phyloP scores from a whole-genome alignment of 2,329 filamentous ascomycete genomes.

The Aspergillus pseudoterreus region DNA sequence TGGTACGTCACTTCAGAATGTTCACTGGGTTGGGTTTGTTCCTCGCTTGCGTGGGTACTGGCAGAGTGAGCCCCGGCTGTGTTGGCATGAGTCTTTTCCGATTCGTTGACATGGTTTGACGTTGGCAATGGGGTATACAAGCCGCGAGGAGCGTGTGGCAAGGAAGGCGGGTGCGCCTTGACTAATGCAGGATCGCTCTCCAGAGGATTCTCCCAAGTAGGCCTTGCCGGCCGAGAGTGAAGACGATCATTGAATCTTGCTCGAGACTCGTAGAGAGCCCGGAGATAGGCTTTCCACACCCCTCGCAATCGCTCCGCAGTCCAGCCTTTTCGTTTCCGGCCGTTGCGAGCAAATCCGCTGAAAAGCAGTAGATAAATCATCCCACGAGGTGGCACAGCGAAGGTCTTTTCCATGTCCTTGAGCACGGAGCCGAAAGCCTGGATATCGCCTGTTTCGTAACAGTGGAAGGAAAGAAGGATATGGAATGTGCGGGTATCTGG shows the following conservation, averaged over 20 bases:
- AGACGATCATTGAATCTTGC: conserved; percentile 21
- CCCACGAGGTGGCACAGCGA: conserved; percentile 66
- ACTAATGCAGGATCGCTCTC: conserved; percentile 7
- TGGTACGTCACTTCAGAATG: conserved; percentile 3
- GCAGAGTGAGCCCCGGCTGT: conserved; percentile 4
- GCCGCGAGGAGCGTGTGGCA: conserved; percentile 11
- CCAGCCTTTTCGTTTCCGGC: conserved; percentile 68
- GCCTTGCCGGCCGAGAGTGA: conserved; percentile 11
- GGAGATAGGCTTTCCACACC: conserved; percentile 64
- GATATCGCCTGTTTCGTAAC: conserved; percentile 65
- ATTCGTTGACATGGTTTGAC: not conserved
- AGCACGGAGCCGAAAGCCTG: conserved; percentile 67
- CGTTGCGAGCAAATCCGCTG: conserved; percentile 74
- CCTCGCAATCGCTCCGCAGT: conserved; percentile 63
- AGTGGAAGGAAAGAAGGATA: conserved; percentile 73
- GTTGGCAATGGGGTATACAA: conserved; percentile 26
- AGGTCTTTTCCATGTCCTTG: conserved; percentile 70
- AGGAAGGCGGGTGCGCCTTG: conserved; percentile 2
- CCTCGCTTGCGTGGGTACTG: conserved; percentile 1
- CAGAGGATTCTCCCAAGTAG: conserved; percentile 31
- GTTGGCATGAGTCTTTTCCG: conserved; percentile 1
- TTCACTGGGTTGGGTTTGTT: conserved; percentile 10
- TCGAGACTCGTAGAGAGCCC: conserved; percentile 35
- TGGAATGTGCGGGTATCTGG: conserved; percentile 78
- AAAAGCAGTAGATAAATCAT: conserved; percentile 77